Percentiles rank a stretch among this genome's conserved stretches.
These are phyloP conservation scores for Boechera divaricarpa DNA, from an alignment of 345 rosid genomes.

Conservation along the genomic window DNA sequence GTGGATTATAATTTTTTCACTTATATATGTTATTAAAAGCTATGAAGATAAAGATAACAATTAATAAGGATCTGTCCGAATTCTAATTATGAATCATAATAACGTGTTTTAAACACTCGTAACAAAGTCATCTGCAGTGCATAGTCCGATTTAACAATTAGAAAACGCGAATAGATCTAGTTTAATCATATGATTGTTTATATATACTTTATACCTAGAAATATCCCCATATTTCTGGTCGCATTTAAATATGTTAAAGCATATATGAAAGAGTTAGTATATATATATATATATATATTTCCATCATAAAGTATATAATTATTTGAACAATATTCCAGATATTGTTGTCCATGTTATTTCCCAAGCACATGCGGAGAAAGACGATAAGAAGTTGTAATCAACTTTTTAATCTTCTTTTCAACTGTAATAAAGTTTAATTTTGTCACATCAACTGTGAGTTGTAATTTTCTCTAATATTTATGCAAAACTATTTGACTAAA, in stretches of 20 bases:
- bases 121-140: not conserved
- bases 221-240: not conserved
- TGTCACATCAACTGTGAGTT: slow-evolving; percentile 25
- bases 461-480: not conserved
- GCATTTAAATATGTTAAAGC: not conserved
- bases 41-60: too few relatives aligned
- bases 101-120: slow-evolving; percentile 6
- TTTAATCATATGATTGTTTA: not conserved
- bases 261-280: not conserved
- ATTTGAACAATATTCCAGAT: slow-evolving; percentile 21
- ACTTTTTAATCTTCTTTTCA: not conserved
- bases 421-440: slow-evolving; percentile 13
- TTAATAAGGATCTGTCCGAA: not conserved
- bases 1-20: not conserved
- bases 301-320: slow-evolving; percentile 1
- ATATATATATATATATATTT: not conserved
- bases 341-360: slow-evolving; percentile 30
- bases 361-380: slow-evolving; percentile 36
- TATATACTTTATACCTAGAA: not conserved
- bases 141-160: not conserved
- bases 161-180: not conserved
- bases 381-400: not conserved
- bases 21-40: not conserved
- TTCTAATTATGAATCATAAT: not conserved
- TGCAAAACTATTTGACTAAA: not conserved